Conservation (phyloP, 192 early-diverging fungal genomes). For the Neocallimastix lanati region DNA sequence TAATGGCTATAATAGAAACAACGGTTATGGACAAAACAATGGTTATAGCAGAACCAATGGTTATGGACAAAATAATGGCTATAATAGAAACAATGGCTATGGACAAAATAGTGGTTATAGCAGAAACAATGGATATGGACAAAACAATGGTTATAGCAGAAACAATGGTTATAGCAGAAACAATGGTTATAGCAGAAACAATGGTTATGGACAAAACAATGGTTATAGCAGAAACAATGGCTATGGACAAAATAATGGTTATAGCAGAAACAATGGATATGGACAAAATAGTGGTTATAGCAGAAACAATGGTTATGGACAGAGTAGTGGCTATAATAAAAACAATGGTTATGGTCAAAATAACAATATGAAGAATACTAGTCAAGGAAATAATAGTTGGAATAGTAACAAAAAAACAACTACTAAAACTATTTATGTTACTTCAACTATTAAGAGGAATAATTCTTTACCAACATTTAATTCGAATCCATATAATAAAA, state of each 20-base stretch:
- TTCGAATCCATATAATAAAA: no score
- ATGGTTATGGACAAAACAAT: neutral
- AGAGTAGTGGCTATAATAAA: no score
- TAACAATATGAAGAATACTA: no score
- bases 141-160: neutral
- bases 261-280: no score
- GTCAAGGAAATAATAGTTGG: no score
- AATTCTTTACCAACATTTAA: no score
- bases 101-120: neutral
- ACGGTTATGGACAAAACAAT: neutral
- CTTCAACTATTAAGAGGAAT: neutral
- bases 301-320: no score
- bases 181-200: neutral
- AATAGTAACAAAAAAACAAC: neutral
- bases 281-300: no score
- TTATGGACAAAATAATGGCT: neutral
- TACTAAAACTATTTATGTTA: neutral
- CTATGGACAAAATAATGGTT: neutral
- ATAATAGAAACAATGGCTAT: neutral
- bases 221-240: neutral
- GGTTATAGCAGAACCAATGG: neutral
- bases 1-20: neutral
- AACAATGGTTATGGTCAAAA: no score
- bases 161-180: neutral
- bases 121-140: neutral